Percentiles rank a stretch among this genome's conserved stretches.
Conservation (phyloP, 176 grass and related monocot genomes). For the Rhynchospora pubera region DNA sequence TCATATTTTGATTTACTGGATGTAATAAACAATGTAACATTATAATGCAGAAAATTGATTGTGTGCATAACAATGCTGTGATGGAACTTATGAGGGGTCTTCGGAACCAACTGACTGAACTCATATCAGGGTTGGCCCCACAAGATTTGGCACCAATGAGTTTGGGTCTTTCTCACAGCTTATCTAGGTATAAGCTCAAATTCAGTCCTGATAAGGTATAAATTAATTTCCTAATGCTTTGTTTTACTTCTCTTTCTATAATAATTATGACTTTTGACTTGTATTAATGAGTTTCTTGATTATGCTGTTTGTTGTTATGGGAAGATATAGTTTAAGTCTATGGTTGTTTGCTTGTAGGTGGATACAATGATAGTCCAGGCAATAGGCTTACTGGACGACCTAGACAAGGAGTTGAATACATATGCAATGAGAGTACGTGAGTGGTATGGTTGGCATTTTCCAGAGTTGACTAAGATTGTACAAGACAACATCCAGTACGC, state of each 20-base stretch:
- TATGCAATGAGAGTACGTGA: conserved; percentile 95
- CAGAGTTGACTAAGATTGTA: conserved; percentile 82
- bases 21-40: background rate
- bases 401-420: conserved; percentile 92
- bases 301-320: background rate
- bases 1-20: background rate
- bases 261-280: background rate
- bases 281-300: background rate
- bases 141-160: conserved; percentile 92
- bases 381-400: conserved; percentile 91
- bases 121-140: conserved; percentile 67
- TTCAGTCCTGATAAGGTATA: conserved; percentile 93
- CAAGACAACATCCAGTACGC: conserved; percentile 87
- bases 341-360: conserved; percentile 34
- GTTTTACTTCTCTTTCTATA: background rate
- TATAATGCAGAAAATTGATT: conserved; percentile 75
- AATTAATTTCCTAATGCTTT: background rate
- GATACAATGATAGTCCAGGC: conserved; percentile 99
- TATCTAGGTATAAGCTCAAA: conserved; percentile 93
- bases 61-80: conserved; percentile 66
- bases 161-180: conserved; percentile 75
- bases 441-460: conserved; percentile 99
- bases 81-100: conserved; percentile 97
- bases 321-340: background rate
- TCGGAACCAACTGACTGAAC: conserved; percentile 69